Conservation (phyloP, 2,329 filamentous ascomycete genomes). For the Fusarium sp. region DNA sequence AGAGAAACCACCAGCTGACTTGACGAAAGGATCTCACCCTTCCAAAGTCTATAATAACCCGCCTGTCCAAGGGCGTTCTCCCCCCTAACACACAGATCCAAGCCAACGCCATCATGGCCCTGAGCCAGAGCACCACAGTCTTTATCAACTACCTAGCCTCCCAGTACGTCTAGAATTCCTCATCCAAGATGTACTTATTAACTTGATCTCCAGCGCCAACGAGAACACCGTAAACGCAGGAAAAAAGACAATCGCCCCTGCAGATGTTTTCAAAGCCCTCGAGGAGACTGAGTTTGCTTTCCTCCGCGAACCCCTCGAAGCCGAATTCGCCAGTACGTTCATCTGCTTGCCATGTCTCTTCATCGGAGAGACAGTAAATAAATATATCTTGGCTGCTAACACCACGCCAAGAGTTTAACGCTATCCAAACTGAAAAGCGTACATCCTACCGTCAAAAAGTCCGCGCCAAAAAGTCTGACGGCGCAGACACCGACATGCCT, state of each 20-base stretch:
- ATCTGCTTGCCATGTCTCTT: conserved; percentile 2
- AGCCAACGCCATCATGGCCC: conserved; percentile 82
- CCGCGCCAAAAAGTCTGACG: conserved; percentile 70
- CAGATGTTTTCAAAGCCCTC: conserved; percentile 81
- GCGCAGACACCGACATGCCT: conserved; percentile 55
- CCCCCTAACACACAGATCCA: conserved; percentile 87
- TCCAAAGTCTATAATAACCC: conserved; percentile 84
- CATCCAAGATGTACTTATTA: background rate
- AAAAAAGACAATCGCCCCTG: conserved; percentile 68
- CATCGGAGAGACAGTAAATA: background rate
- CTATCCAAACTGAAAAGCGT: conserved; percentile 79
- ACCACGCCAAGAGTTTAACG: conserved; percentile 72
- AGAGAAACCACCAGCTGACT: conserved; percentile 1
- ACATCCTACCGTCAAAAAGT: conserved; percentile 79
- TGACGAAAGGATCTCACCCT: conserved; percentile 75
- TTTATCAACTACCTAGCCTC: conserved; percentile 85
- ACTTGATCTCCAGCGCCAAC: no score
- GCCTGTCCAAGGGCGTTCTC: conserved; percentile 83
- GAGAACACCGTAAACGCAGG: no score
- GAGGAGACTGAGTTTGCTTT: conserved; percentile 85
- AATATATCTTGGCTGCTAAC: conserved; percentile 11
- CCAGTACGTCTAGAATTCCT: conserved; percentile 67
- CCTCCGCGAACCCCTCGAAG: conserved; percentile 75
- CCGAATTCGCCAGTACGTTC: conserved; percentile 78
- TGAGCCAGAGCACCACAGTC: conserved; percentile 85